Evolutionary conservation across 139 green algal genomes (phyloP), one percentile per base, ranked within the genome.

Genomic region (Closterium sp.): DNA sequence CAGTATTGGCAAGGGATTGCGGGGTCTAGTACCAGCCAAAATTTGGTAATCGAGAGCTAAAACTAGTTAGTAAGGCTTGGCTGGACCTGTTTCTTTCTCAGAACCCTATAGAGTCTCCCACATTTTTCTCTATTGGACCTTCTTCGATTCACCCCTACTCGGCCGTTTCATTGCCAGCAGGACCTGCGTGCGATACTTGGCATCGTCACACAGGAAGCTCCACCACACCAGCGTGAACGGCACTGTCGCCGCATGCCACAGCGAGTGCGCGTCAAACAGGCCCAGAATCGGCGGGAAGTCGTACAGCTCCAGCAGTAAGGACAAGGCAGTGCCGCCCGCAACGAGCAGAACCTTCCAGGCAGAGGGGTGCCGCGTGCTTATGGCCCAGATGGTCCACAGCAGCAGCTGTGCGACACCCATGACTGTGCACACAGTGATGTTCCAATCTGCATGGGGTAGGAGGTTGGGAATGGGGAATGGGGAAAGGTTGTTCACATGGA

Each of bases 221-320:
- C 97, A 98, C 93, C 97, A 98, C 2, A 97, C 25, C 2, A 94
- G 93, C 1, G 93, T 95, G 0, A 98, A 87, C 2, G 95, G 95
- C 8, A 96, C 89, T 10, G 97, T 98, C 35, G 93, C 94, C 4
- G 94, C 89, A 93, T 98, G 97, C 97, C 97, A 98, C 34, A 96
- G 8, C 16, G 96, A 94, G 86, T 98, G 97, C 5, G 97, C 96
- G 91, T 98, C 97, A 2, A 98, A 10, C 3, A 97, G 35, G 0
- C 94, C 93, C 16, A 43, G 55, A 0, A 97, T 1, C 0, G 97
- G 97, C 0, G 97, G 94, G 35, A 99, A 98, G 76, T 98, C 97
- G 3, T 98, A 91, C 16, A 98, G 85, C 88, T 98, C 97, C 2
- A 98, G 90, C 33, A 96, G 86, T 93, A 97, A 95, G 1, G 95